Evolutionary conservation across 2,329 filamentous ascomycete species (phyloP).

Genomic region (Blastomyces silverae): DNA sequence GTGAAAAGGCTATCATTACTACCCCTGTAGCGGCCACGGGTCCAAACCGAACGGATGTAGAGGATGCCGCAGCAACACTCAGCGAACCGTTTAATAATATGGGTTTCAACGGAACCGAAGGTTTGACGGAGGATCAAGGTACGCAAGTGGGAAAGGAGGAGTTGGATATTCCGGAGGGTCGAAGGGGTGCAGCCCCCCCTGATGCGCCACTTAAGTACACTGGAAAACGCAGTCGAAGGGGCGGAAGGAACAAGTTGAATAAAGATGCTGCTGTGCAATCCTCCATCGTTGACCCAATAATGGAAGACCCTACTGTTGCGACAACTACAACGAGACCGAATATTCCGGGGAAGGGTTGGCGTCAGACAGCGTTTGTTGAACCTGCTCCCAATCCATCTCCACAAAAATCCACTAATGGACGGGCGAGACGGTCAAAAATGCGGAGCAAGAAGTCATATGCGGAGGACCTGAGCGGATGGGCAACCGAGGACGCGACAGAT

Average conservation of each 20-base stretch:
- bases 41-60: background rate
- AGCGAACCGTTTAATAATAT: constrained; percentile 43
- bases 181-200: constrained; percentile 23
- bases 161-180: constrained; percentile 20
- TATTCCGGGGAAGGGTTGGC: constrained; percentile 57
- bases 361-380: constrained; percentile 60
- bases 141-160: constrained; percentile 22
- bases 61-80: constrained; percentile 34
- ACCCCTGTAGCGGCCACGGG: background rate
- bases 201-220: constrained; percentile 27
- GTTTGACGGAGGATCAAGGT: constrained; percentile 15
- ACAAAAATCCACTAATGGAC: constrained; percentile 25
- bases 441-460: constrained; percentile 41
- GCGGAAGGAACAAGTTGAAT: constrained; percentile 40
- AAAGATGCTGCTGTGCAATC: constrained; percentile 42
- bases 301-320: constrained; percentile 31
- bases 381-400: constrained; percentile 33
- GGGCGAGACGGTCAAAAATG: constrained; percentile 43
- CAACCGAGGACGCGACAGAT: constrained; percentile 91
- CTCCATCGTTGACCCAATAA: constrained; percentile 27
- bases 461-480: constrained; percentile 73
- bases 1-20: constrained; percentile 19
- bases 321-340: constrained; percentile 21
- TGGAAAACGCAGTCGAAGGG: constrained; percentile 42
- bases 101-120: constrained; percentile 25